A percentile compares a stretch with the other conserved stretches of the same genome.
phyloP scores from a whole-genome alignment of 306 rosid genomes.

The Morella rubra region DNA sequence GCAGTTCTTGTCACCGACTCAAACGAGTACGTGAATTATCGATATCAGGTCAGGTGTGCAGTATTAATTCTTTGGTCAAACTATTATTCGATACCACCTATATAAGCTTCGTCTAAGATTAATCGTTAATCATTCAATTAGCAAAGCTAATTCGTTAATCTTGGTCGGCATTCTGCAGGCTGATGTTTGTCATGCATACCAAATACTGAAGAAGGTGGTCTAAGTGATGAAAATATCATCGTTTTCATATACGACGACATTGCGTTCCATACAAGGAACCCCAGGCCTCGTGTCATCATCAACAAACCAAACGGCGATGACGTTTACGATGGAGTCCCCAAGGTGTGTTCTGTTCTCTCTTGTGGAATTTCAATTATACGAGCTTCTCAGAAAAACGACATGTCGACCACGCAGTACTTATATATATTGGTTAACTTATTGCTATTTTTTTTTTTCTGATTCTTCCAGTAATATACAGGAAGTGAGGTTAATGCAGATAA shows the following conservation, averaged over 20 bases:
- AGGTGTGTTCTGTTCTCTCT: conserved; percentile 20
- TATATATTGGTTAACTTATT: no score
- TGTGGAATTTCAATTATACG: no score
- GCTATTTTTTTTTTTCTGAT: neutral
- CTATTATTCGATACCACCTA: neutral
- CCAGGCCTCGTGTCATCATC: conserved; percentile 50
- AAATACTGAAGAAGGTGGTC: conserved; percentile 48
- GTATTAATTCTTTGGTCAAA: no score
- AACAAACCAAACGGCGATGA: conserved; percentile 44
- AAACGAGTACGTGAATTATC: conserved; percentile 31
- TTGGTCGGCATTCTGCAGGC: conserved; percentile 29
- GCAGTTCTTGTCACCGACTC: conserved; percentile 55
- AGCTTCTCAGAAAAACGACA: no score
- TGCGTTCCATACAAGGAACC: conserved; percentile 32
- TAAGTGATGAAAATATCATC: conserved; percentile 47
- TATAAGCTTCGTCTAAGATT: no score
- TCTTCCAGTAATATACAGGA: conserved; percentile 51
- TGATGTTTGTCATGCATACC: conserved; percentile 61
- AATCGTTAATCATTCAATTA: no score
- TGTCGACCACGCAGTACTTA: no score
- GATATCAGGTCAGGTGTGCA: conserved; percentile 40
- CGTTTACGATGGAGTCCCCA: conserved; percentile 56
- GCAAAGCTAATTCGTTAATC: no score
- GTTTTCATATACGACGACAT: conserved; percentile 65
- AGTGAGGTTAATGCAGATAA: conserved; percentile 15